A percentile compares a stretch with the other conserved stretches of the same genome.
These are phyloP conservation scores for Debaryomyces subglobosus DNA, from an alignment of 1,139 yeast species.

Conservation along the genomic window DNA sequence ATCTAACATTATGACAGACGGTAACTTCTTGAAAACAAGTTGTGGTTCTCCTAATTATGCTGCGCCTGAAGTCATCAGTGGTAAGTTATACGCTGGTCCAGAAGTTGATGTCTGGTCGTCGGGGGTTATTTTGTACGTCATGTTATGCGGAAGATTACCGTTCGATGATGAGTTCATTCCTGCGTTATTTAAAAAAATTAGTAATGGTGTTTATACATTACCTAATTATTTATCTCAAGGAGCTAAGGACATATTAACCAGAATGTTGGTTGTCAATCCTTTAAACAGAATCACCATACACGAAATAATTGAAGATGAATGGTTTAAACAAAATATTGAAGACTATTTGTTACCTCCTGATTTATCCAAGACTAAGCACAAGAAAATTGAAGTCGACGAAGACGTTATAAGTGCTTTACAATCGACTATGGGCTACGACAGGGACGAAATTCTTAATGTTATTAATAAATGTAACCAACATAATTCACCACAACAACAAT, in stretches of 20 bases:
- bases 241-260: conserved; percentile 81
- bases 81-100: conserved; percentile 96
- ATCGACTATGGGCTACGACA: conserved; percentile 90
- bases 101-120: conserved; percentile 99
- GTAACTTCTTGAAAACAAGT: conserved; percentile 90
- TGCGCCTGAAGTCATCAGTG: conserved; percentile 97
- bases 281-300: conserved; percentile 92
- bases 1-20: conserved; percentile 97
- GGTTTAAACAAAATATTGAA: conserved; percentile 88
- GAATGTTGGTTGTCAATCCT: conserved; percentile 97
- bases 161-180: conserved; percentile 98
- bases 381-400: conserved; percentile 65
- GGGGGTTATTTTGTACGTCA: conserved; percentile 94
- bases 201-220: conserved; percentile 91
- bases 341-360: conserved; percentile 81
- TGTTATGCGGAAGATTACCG: conserved; percentile 96
- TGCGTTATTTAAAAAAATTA: conserved; percentile 89
- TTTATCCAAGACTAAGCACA: conserved; percentile 44
- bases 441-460: conserved; percentile 82
- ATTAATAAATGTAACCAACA: conserved; percentile 51
- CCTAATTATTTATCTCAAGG: conserved; percentile 90
- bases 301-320: conserved; percentile 92
- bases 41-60: conserved; percentile 99
- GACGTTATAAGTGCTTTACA: conserved; percentile 78
- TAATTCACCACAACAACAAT: conserved; percentile 36